A percentile compares a stretch with the other conserved stretches of the same genome.
Evolutionary conservation across 257 asterid genomes (phyloP).

Genomic region (Nicotiana attenuata): DNA sequence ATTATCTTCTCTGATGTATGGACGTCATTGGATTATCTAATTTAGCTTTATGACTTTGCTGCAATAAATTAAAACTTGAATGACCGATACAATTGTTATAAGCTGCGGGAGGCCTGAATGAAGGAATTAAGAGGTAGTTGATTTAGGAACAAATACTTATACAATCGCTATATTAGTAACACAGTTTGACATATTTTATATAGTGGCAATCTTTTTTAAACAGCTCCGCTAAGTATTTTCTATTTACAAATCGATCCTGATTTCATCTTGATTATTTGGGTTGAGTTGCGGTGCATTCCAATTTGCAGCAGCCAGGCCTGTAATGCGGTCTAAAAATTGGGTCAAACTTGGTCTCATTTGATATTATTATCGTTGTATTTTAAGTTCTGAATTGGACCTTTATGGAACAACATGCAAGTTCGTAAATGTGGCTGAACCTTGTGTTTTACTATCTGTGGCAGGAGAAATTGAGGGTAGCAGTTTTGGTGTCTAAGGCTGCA

Average conservation of each 20-base stretch:
- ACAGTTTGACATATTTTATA: background rate
- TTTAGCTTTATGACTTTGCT: no score
- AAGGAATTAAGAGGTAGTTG: background rate
- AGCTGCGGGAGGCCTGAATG: background rate
- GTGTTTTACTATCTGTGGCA: conserved; percentile 10
- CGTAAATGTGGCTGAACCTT: conserved; percentile 3
- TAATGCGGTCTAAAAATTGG: background rate
- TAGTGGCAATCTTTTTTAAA: background rate
- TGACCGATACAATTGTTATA: background rate
- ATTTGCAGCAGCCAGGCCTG: background rate
- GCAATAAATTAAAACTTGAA: no score
- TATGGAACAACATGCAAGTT: background rate
- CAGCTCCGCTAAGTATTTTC: background rate
- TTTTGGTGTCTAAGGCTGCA: conserved; percentile 86
- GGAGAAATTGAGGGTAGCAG: conserved; percentile 87
- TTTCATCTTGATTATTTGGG: background rate
- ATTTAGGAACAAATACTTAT: no score
- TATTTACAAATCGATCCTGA: background rate
- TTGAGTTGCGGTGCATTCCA: background rate
- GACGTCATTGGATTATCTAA: no score
- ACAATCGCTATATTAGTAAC: background rate
- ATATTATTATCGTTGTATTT: background rate
- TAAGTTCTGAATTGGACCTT: background rate
- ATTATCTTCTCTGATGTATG: no score
- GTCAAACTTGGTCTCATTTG: background rate